These are phyloP conservation scores for Aspergillus sp. DNA, from an alignment of 2,329 filamentous ascomycete genomes.

Conservation along the genomic window DNA sequence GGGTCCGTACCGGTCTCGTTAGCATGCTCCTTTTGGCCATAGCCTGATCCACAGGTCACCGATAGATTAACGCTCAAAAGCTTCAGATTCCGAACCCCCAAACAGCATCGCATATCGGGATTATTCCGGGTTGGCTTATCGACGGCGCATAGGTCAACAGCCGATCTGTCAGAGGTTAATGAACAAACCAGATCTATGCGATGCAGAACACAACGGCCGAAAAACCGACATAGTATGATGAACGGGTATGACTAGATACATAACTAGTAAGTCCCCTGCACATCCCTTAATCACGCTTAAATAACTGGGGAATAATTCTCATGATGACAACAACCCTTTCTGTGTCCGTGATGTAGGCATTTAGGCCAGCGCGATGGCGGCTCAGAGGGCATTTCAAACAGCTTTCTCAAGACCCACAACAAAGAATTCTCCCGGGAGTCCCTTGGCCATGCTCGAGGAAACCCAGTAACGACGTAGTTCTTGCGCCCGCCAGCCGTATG, in stretches of 20 bases:
- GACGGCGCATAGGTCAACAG: not conserved
- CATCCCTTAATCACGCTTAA: not conserved
- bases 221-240: not conserved
- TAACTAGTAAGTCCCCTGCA: not conserved
- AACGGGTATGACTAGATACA: not conserved
- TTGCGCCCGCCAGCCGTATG: not conserved
- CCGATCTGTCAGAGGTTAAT: not conserved
- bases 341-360: too few species aligned
- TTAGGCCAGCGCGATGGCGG: too few species aligned
- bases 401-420: too few species aligned
- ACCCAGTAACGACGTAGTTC: not conserved
- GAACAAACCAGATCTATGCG: not conserved
- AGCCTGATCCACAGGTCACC: not conserved
- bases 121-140: not conserved
- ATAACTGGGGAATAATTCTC: not conserved
- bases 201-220: not conserved
- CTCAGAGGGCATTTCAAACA: too few species aligned
- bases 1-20: not conserved
- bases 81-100: not conserved
- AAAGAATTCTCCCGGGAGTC: too few species aligned
- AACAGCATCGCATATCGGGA: not conserved
- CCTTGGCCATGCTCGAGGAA: not conserved
- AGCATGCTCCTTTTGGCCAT: too few species aligned
- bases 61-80: not conserved
- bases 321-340: too few species aligned